A percentile compares a stretch with the other conserved stretches of the same genome.
Evolutionary conservation across 2,329 filamentous ascomycete species (phyloP).

Genomic region (Parafenestella ontariensis): DNA sequence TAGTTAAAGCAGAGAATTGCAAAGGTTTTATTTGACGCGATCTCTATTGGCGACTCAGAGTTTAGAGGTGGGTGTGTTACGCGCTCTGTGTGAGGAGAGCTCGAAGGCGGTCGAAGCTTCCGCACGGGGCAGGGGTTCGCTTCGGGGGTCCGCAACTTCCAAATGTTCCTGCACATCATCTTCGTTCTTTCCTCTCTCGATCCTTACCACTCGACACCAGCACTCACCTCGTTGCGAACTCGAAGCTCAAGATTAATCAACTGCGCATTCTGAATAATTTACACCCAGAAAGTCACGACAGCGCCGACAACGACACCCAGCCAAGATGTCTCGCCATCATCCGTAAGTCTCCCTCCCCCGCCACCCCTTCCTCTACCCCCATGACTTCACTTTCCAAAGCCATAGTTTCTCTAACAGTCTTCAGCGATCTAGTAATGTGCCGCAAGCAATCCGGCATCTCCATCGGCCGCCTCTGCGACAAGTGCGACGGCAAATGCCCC

Average conservation of each 20-base stretch:
- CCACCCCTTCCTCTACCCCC: conserved; percentile 1
- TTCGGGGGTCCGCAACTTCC: conserved; percentile 22
- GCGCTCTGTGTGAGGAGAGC: conserved; percentile 1
- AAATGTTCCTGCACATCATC: conserved; percentile 6
- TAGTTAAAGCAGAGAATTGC: conserved; percentile 4
- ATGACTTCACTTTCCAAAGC: background rate
- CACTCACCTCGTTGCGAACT: background rate
- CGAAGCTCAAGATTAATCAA: background rate
- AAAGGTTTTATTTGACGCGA: background rate
- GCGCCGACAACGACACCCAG: background rate
- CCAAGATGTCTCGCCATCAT: conserved; percentile 87
- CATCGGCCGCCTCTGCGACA: conserved; percentile 98
- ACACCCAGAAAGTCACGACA: background rate
- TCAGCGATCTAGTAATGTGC: conserved; percentile 97
- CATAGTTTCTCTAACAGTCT: conserved; percentile 22
- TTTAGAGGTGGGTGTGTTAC: background rate
- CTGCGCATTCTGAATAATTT: background rate
- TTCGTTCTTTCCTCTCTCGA: background rate
- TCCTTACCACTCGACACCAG: conserved; percentile 1
- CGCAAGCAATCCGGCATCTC: conserved; percentile 97
- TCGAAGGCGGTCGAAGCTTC: conserved; percentile 28
- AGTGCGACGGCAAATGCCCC: conserved; percentile 99
- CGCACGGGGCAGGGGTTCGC: conserved; percentile 32
- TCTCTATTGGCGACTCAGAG: background rate
- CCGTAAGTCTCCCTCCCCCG: conserved; percentile 66